phyloP scores from a whole-genome alignment of 805 yeast species.

The Cyberlindnera japonica region DNA sequence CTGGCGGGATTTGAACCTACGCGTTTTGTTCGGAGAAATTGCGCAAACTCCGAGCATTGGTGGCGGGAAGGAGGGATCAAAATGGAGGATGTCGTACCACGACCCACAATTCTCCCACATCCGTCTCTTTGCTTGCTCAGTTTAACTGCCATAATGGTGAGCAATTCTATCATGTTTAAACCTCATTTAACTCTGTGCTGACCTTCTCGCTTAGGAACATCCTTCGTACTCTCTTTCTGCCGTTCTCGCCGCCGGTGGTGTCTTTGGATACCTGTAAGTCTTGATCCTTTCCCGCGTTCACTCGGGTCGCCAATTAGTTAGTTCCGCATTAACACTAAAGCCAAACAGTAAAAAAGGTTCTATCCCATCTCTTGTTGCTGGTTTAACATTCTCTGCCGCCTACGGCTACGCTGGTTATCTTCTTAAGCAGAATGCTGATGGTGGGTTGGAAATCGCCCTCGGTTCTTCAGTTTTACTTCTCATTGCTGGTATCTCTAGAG shows the following conservation, averaged over 20 bases:
- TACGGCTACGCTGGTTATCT: conserved; percentile 76
- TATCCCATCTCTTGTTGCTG: conserved; percentile 77
- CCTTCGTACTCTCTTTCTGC: conserved; percentile 72
- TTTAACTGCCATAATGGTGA: too few relatives aligned
- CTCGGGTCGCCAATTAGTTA: too few relatives aligned
- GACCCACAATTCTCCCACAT: too few relatives aligned
- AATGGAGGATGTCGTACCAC: too few relatives aligned
- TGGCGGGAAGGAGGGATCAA: too few relatives aligned
- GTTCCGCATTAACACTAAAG: neutral
- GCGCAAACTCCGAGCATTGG: too few relatives aligned
- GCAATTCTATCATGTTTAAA: too few relatives aligned
- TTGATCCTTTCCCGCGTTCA: neutral
- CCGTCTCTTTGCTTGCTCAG: too few relatives aligned
- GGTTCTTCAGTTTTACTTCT: conserved; percentile 64
- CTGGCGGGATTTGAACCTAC: neutral
- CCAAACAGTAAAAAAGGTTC: conserved; percentile 43
- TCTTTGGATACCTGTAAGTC: conserved; percentile 56
- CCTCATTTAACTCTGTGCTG: too few relatives aligned
- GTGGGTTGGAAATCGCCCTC: conserved; percentile 78
- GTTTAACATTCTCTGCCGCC: conserved; percentile 53
- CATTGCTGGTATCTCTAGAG: conserved; percentile 71
- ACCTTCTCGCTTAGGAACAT: conserved; percentile 49
- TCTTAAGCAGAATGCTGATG: conserved; percentile 65
- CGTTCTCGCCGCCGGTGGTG: conserved; percentile 65
- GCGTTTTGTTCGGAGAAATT: too few relatives aligned